Conservation (phyloP, 305 asterid species). For the Fraxinus ornus region DNA sequence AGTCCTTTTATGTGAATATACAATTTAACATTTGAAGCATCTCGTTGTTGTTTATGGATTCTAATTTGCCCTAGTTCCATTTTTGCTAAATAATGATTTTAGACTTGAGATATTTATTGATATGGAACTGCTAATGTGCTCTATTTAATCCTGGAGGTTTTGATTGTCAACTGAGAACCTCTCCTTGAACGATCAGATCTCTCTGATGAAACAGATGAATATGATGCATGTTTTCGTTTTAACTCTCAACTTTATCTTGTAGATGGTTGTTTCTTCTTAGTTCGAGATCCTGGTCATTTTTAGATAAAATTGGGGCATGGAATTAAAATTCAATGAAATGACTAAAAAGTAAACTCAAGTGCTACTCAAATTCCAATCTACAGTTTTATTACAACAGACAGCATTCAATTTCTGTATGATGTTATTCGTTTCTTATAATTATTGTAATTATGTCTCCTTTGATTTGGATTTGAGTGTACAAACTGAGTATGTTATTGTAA, state of each 20-base stretch:
- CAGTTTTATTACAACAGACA: not conserved
- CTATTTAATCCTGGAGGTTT: not conserved
- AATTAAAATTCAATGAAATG: not conserved
- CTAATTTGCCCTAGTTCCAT: not conserved
- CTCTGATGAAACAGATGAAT: not conserved
- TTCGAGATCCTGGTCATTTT: not conserved
- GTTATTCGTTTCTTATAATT: not conserved
- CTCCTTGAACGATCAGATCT: not conserved
- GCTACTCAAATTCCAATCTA: not conserved
- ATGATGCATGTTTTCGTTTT: not conserved
- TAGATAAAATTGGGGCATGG: not conserved
- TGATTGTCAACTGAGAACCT: not conserved
- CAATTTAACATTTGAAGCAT: not conserved
- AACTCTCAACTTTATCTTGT: not conserved
- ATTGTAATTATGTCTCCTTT: not conserved
- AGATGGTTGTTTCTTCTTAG: not conserved
- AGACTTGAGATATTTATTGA: not conserved
- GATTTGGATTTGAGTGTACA: not conserved
- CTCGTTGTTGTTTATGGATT: not conserved
- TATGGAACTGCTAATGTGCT: not conserved
- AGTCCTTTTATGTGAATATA: not conserved
- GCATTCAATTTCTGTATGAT: not conserved
- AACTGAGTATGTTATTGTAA: not conserved
- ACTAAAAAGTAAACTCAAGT: not conserved
- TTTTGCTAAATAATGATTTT: not conserved